These are phyloP conservation scores for Cryptosporidium meleagridis DNA, from an alignment of 169 alveolate genomes.

Conservation along the genomic window DNA sequence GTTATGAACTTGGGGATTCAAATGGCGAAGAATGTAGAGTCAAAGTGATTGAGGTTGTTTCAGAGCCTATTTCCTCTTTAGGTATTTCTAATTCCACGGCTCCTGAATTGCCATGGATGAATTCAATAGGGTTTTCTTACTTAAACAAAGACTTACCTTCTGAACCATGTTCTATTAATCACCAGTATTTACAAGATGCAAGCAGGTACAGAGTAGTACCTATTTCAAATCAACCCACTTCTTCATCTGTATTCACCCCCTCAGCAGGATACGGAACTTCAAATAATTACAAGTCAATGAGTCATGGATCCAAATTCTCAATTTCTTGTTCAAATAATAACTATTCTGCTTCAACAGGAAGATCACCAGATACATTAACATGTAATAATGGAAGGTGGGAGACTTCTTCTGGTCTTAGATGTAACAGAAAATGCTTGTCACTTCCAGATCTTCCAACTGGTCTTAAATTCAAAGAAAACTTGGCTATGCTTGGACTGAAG, in stretches of 20 bases:
- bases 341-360: slow-evolving; percentile 47
- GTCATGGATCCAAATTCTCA: slow-evolving; percentile 47
- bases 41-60: slow-evolving; percentile 5
- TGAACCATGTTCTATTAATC: slow-evolving; percentile 60
- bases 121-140: slow-evolving; percentile 37
- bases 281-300: not conserved
- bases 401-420: slow-evolving; percentile 20
- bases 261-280: not conserved
- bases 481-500: not conserved
- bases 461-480: not conserved
- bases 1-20: slow-evolving; percentile 26
- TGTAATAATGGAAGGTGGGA: slow-evolving; percentile 75
- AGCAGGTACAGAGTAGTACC: slow-evolving; percentile 25
- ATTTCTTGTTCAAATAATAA: slow-evolving; percentile 30
- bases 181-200: slow-evolving; percentile 31
- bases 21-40: slow-evolving; percentile 28
- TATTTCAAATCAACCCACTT: not conserved
- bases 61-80: slow-evolving; percentile 13
- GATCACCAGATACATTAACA: slow-evolving; percentile 45
- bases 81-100: slow-evolving; percentile 58
- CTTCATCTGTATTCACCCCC: not conserved
- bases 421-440: slow-evolving; percentile 19
- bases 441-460: slow-evolving; percentile 11
- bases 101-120: slow-evolving; percentile 70
- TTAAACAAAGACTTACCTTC: slow-evolving; percentile 36